Evolutionary conservation across 495 filamentous ascomycete genomes (phyloP).

Genomic region (Penicillium manginii): DNA sequence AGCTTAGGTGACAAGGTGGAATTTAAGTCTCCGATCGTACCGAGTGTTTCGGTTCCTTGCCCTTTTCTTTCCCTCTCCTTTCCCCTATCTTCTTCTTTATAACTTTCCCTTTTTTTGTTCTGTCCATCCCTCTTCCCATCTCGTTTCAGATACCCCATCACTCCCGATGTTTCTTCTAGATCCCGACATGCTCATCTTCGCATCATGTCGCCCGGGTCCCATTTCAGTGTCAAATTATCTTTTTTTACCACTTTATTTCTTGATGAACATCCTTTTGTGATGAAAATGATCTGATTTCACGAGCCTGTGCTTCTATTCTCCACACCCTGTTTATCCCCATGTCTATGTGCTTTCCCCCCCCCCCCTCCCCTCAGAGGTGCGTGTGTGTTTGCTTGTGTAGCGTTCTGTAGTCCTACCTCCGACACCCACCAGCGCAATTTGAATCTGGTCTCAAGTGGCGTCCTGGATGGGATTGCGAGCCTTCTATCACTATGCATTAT

Average conservation of each 20-base stretch:
- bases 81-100: conserved; percentile 4
- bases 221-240: conserved; percentile 22
- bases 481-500: conserved; percentile 8
- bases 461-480: conserved; percentile 9
- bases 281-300: conserved; percentile 28
- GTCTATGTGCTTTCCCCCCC: background rate
- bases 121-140: conserved; percentile 37
- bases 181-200: conserved; percentile 30
- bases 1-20: conserved; percentile 28
- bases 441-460: conserved; percentile 15
- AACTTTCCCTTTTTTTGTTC: conserved; percentile 14
- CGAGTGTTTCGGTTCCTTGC: background rate
- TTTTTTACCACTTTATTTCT: conserved; percentile 19
- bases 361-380: background rate
- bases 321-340: conserved; percentile 6
- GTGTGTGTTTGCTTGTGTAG: conserved; percentile 11
- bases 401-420: conserved; percentile 15
- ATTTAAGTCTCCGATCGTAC: background rate
- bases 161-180: conserved; percentile 41
- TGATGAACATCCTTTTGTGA: conserved; percentile 27
- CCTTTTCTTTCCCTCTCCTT: conserved; percentile 3
- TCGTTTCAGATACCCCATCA: conserved; percentile 49
- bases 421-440: conserved; percentile 2
- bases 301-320: conserved; percentile 17
- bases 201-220: conserved; percentile 22